Percentiles rank a stretch among this genome's conserved stretches.
These are phyloP conservation scores for Scutellaria galericulata DNA, from an alignment of 257 asterid genomes.

Conservation along the genomic window DNA sequence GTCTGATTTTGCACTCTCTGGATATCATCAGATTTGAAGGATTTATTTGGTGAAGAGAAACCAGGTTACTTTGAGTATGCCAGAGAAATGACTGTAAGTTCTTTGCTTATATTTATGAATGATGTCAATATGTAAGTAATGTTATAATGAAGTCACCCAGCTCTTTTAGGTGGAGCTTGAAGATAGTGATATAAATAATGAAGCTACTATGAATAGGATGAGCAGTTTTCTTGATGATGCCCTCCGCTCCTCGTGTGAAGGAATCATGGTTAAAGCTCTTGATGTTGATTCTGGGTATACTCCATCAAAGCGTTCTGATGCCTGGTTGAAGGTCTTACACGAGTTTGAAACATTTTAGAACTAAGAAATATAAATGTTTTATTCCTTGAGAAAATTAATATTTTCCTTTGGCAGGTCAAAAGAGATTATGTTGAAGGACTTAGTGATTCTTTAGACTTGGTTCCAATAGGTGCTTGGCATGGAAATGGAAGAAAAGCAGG, in stretches of 20 bases:
- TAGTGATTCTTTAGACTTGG: constrained; percentile 88
- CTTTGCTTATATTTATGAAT: constrained; percentile 10
- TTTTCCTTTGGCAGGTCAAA: constrained; percentile 63
- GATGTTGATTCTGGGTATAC: constrained; percentile 81
- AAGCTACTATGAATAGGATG: constrained; percentile 65
- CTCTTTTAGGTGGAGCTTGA: constrained; percentile 64
- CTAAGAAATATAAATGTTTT: constrained; percentile 26
- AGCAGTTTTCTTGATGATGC: constrained; percentile 70
- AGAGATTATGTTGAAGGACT: constrained; percentile 87
- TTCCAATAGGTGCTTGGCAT: constrained; percentile 94
- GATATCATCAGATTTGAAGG: constrained; percentile 58
- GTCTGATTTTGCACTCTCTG: constrained; percentile 37
- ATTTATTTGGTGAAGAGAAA: constrained; percentile 68
- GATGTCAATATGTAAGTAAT: constrained; percentile 5
- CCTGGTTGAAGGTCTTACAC: constrained; percentile 81
- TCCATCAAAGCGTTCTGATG: constrained; percentile 90
- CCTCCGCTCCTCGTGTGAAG: constrained; percentile 80
- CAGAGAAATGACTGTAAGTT: constrained; percentile 75
- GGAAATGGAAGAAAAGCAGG: constrained; percentile 98
- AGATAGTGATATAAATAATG: constrained; percentile 67
- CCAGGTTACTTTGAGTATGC: constrained; percentile 81
- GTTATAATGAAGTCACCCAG: constrained; percentile 27
- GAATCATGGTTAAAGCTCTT: constrained; percentile 86
- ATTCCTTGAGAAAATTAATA: constrained; percentile 18
- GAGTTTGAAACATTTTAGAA: constrained; percentile 28